Base-by-base conservation (phyloP, 768 basidiomycete species). In the Calocybe cyanea region DNA sequence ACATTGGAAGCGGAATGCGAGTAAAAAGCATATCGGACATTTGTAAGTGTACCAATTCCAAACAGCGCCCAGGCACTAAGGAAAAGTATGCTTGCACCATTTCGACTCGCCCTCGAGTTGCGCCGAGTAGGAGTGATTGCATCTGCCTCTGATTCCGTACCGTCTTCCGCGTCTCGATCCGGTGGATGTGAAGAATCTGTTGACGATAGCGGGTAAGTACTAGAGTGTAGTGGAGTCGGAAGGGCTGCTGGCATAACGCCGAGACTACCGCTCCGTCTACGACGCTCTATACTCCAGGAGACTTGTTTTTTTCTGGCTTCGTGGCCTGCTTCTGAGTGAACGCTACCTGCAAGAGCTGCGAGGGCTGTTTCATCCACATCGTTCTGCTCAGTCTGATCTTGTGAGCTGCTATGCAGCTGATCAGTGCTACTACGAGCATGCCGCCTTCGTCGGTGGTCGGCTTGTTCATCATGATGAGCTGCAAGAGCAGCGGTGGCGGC, bases 41-140 rank as follows among this genome's bases (percentile, higher is more conserved):
- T 62, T 3, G 68, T 60, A 39, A 83, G 60, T 23, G 75, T 69
- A 2, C 85, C 82, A 10, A 89, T 57, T 0, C 88, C 75, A 53
- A 90, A 84, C 48, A 96, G 65, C 9, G 82, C 72, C 69, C 88
- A 91, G 9, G 79, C 71, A 30, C 87, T 78, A 51, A 96, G 70
- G 54, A 96, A 89, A 15, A 94, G 79, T 70, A 95, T 83, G 2
- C 81, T 81, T 4, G 85, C 84, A 23, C 85, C 78, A 50, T 80
- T 76, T 49, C 81, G 76, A 55, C 81, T 85, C 7, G 81, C 80
- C 50, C 82, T 73, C n/a, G 84, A 85, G 48, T 68, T 64, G 28
- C 72, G 67, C n/a, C 65, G 59, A 18, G 57, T 53, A 2, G 63
- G 50, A 17, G 49, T 55, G 2, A 53, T 46, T 7, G 59, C 30